These are phyloP conservation scores for Phytophthora rubi DNA, from an alignment of 352 stramenopile species.

Conservation along the genomic window DNA sequence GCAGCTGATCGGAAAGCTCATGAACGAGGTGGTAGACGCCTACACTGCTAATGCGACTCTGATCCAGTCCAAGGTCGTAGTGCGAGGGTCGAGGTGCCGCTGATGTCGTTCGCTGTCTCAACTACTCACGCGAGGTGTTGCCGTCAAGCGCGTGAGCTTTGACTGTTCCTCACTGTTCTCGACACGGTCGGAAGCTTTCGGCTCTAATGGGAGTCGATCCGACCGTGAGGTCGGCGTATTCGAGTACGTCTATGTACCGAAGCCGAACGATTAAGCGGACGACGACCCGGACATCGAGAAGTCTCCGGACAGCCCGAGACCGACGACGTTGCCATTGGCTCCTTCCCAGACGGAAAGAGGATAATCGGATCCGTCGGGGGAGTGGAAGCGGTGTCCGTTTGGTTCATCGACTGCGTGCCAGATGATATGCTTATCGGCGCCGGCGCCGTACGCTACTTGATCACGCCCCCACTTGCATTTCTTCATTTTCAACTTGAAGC, in stretches of 20 bases:
- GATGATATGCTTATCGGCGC: constrained; percentile 1
- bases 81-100: neutral
- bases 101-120: neutral
- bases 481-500: no score
- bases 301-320: neutral
- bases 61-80: neutral
- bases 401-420: neutral
- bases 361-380: neutral
- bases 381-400: neutral
- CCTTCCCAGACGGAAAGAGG: neutral
- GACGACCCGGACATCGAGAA: neutral
- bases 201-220: no score
- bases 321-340: neutral
- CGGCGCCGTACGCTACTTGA: neutral
- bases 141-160: neutral
- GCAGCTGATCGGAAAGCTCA: no score
- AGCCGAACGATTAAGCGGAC: neutral
- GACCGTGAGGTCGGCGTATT: neutral
- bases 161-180: neutral
- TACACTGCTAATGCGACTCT: neutral
- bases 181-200: neutral
- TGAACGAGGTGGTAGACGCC: neutral
- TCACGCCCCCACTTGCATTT: no score
- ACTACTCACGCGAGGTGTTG: neutral
- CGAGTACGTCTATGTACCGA: neutral